A percentile compares a stretch with the other conserved stretches of the same genome.
Conservation (phyloP, 495 filamentous ascomycete genomes). For the Hyaloscypha bicolor region DNA sequence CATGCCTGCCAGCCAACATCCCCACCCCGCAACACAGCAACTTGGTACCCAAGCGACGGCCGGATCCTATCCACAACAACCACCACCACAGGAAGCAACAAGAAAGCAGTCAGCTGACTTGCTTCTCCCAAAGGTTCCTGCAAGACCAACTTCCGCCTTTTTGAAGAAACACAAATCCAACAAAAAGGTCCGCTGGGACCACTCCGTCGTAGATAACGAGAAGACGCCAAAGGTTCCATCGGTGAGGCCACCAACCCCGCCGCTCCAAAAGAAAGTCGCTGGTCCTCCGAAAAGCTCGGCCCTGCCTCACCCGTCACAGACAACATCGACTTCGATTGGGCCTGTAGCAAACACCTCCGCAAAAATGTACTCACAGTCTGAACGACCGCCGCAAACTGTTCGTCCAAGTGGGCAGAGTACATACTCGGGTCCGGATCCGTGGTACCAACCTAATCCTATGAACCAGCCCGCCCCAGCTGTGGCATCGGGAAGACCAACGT, state of each 20-base stretch:
- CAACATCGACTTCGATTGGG: not conserved
- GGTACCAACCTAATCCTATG: not conserved
- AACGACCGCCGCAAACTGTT: not conserved
- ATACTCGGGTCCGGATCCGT: not conserved
- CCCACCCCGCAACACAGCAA: not conserved
- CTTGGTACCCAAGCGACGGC: not conserved
- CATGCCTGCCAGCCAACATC: not conserved
- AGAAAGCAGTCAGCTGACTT: not conserved
- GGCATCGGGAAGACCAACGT: not conserved
- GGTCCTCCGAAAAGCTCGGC: not conserved
- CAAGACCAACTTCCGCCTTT: not conserved
- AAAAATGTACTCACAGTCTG: not conserved
- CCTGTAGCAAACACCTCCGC: conserved; percentile 10
- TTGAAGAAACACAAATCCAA: conserved; percentile 2
- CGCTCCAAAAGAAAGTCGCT: not conserved
- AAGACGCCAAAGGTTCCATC: not conserved
- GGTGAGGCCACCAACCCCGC: conserved; percentile 2
- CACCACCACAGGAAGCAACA: not conserved
- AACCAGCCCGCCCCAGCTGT: not conserved
- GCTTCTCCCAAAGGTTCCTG: not conserved
- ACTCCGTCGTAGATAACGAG: conserved; percentile 20
- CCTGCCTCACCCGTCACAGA: not conserved
- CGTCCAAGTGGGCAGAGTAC: not conserved
- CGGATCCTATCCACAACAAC: not conserved
- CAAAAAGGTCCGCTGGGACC: conserved; percentile 20